phyloP scores from a whole-genome alignment of 768 basidiomycete species.

The Termitomyces sp. region DNA sequence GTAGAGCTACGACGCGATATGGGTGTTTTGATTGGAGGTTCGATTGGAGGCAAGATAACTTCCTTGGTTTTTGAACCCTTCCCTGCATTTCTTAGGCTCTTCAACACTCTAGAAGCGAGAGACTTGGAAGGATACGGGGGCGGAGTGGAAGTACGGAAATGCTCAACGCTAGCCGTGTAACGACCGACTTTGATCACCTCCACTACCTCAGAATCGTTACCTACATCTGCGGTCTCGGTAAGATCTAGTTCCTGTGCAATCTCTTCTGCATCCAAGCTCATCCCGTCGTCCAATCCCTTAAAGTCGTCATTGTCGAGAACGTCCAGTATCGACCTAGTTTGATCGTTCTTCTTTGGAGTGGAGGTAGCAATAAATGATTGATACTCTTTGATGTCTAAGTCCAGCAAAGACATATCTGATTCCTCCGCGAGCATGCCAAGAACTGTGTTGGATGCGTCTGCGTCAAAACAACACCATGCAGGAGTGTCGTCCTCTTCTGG shows the following conservation, averaged over 20 bases:
- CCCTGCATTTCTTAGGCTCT: slow-evolving; percentile 40
- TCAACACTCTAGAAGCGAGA: slow-evolving; percentile 45
- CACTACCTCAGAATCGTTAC: slow-evolving; percentile 52
- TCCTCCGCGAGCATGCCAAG: slow-evolving; percentile 17
- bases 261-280: slow-evolving; percentile 23
- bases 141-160: slow-evolving; percentile 12
- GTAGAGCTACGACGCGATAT: slow-evolving; percentile 36
- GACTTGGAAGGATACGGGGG: slow-evolving; percentile 34
- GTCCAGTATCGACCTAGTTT: slow-evolving; percentile 28
- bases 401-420: slow-evolving; percentile 19
- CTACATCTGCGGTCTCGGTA: slow-evolving; percentile 14
- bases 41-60: slow-evolving; percentile 16
- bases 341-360: slow-evolving; percentile 21
- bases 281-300: slow-evolving; percentile 22
- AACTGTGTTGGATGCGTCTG: slow-evolving; percentile 14
- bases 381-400: slow-evolving; percentile 3
- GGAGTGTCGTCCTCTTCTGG: slow-evolving; percentile 56
- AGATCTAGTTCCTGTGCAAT: slow-evolving; percentile 17
- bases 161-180: slow-evolving; percentile 9
- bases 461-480: slow-evolving; percentile 57
- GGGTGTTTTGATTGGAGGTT: slow-evolving; percentile 20
- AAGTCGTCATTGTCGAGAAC: slow-evolving; percentile 23
- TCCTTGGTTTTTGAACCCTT: slow-evolving; percentile 36
- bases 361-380: slow-evolving; percentile 11
- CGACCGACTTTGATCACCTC: slow-evolving; percentile 61